Percentiles rank a stretch among this genome's conserved stretches.
These are phyloP conservation scores for Suillus subaureus DNA, from an alignment of 768 basidiomycete genomes.

Conservation along the genomic window DNA sequence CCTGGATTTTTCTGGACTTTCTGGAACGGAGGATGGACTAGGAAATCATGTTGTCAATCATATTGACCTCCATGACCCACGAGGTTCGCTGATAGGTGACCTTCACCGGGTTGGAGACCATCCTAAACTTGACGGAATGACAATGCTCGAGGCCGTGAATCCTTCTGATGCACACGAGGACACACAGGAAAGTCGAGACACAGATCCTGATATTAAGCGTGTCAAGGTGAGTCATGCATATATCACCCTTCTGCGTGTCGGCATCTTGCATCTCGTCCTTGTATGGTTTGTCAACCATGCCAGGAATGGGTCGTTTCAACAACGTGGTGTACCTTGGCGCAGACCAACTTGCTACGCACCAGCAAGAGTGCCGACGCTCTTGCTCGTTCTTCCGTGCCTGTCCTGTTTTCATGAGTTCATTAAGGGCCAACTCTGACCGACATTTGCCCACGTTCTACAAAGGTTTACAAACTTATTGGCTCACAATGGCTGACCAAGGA, in stretches of 20 bases:
- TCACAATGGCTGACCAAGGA: slow-evolving; percentile 92
- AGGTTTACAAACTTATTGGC: slow-evolving; percentile 95
- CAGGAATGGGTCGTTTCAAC: slow-evolving; percentile 24
- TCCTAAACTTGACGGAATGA: slow-evolving; percentile 34
- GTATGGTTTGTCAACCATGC: slow-evolving; percentile 22
- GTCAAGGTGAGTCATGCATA: slow-evolving; percentile 63
- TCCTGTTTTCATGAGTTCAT: slow-evolving; percentile 34
- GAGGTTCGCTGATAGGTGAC: slow-evolving; percentile 35
- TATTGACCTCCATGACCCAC: slow-evolving; percentile 31
- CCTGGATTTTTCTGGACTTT: slow-evolving; percentile 30
- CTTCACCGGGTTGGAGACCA: slow-evolving; percentile 37
- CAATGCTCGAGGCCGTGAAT: slow-evolving; percentile 38
- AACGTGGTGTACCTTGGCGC: slow-evolving; percentile 25
- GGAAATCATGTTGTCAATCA: slow-evolving; percentile 26
- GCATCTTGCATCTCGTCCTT: slow-evolving; percentile 17
- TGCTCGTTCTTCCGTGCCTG: slow-evolving; percentile 22
- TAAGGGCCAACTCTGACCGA: slow-evolving; percentile 32
- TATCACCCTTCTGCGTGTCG: slow-evolving; percentile 16
- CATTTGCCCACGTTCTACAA: slow-evolving; percentile 26
- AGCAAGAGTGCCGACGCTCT: slow-evolving; percentile 20
- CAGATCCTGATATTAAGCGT: slow-evolving; percentile 79
- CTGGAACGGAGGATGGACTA: slow-evolving; percentile 28
- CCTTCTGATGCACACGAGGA: slow-evolving; percentile 52
- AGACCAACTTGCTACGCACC: slow-evolving; percentile 16
- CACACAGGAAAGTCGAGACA: slow-evolving; percentile 60